Evolutionary conservation across 169 alveolate genomes (phyloP), one percentile per base, ranked within the genome.

Genomic region (Plasmodium adleri): DNA sequence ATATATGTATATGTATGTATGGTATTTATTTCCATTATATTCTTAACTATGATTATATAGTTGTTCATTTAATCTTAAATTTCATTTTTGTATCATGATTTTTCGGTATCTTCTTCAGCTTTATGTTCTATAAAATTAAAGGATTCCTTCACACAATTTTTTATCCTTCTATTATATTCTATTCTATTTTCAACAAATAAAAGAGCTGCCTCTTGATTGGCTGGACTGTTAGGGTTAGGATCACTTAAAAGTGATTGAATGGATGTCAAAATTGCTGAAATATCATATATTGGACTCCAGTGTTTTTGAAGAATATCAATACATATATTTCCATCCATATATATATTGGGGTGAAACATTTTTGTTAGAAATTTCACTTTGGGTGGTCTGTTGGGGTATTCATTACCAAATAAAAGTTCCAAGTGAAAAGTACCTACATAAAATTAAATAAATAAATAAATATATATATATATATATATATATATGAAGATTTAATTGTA

Each of bases 231-330:
- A 50, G 99, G 99, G 87, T 98, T 98, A 1, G 99, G 99, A 74
- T 98, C 99, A 71, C 97, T 96, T 50, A 98, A 93, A 68, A 98
- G 94, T 62, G 99, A 97, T 96, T 98, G 99, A 47, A 98, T 98
- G 0, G 99, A 97, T 3, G 99, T 98, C 58, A 98, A 96, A 63
- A 98, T 97, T 47, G 99, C 99, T 75, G 97, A 96, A 45, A 98
- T 97, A 93, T 98, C 99, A 91, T 97, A 98, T 75, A 98, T 97
- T 4, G 99, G 99, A 74, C 99, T 96, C 99, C 99, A 98, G 93
- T 98, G 99, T 73, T 97, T 97, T 91, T 97, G 98, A 54, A 97
- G 95, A 15, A 97, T 97, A 75, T 97, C 98, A 28, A 98, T 96
- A 88, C 99, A 98, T 88, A 98, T 97, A 60, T 96, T 94, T 17